phyloP scores from a whole-genome alignment of 208 protist species.

The Acanthamoeba lugdunensis region DNA sequence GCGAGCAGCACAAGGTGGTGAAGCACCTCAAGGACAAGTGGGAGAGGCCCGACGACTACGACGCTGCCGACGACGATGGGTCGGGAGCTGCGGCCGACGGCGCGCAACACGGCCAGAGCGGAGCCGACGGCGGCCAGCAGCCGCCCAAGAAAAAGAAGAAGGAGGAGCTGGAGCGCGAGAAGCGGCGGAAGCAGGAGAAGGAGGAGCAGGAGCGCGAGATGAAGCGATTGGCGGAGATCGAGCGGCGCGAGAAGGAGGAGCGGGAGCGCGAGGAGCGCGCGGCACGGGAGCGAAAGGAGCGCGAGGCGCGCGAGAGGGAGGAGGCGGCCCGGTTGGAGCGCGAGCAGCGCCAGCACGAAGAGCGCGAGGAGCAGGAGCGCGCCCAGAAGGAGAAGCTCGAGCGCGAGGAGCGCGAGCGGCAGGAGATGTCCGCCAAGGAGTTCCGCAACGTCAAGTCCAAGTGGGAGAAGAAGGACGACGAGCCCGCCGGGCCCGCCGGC shows the following conservation, averaged over 20 bases:
- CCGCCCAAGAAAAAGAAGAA: neutral
- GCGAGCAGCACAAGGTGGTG: neutral
- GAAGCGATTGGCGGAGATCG: neutral
- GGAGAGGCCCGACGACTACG: neutral
- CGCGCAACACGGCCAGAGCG: neutral
- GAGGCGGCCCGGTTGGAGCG: neutral
- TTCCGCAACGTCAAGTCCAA: neutral
- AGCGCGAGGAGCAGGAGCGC: neutral
- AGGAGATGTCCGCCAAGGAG: neutral
- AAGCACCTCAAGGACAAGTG: constrained; percentile 9
- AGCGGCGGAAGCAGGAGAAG: neutral
- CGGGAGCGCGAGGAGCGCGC: neutral
- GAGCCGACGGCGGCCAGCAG: neutral
- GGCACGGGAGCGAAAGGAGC: neutral
- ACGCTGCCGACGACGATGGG: neutral
- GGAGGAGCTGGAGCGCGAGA: constrained; percentile 3
- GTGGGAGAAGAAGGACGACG: neutral
- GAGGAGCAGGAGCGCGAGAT: neutral
- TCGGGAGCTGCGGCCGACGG: neutral
- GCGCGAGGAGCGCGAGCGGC: neutral
- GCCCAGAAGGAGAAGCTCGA: neutral
- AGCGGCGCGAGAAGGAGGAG: neutral
- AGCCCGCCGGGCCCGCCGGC: neutral
- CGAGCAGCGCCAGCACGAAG: neutral
- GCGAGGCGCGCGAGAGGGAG: neutral